Base-by-base conservation (phyloP, 805 yeast genomes). In the Sugiyamaella chiloensis region DNA sequence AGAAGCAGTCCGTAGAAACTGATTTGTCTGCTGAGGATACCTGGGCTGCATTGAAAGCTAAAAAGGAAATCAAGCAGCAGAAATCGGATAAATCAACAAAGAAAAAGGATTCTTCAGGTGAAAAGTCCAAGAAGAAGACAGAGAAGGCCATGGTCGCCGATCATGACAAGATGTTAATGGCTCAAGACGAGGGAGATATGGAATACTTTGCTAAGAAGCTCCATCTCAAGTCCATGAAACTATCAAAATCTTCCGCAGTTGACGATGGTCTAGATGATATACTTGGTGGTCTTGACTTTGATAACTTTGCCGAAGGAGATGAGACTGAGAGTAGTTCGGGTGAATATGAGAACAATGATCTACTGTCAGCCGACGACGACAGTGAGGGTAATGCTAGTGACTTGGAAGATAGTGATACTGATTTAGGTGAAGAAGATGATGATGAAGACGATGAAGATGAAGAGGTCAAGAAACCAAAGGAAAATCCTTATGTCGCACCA, bases 241-340 rank as follows among this genome's bases (percentile, higher is more conserved):
- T 75, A 52, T 60, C 36, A 60, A 51, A 51, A 19, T 37, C 41
- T 7, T 31, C 42, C 2, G 81, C 75, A 32, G 88, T 80, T 11
- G 85, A 84, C 59, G 96, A 88, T 64, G 77, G 83, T 1, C 71
- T 89, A 41, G 96, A 86, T 40, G 95, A 89, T n/a, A 62, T 89
- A 19, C 68, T 89, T 3, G 96, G 87, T 3, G 65, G 55, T 16
- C 43, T 60, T 8, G 63, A 59, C 39, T 56, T 57, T 23, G 61
- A 59, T 7, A 47, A 52, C 24, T 60, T 62, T 37, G 51, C 47
- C 6, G 49, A 40, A 14, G 55, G 47, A 4, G 45, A 42, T 26
- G 58, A 42, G 31, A 52, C 39, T 24, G 43, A 36, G 4, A 24
- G 19, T 2, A 36, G 26, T 6, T 44, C 19, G 17, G 39, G 24